A percentile compares a stretch with the other conserved stretches of the same genome.
Conservation (phyloP, 2,329 filamentous ascomycete species). For the Paraphoma chrysanthemicola region DNA sequence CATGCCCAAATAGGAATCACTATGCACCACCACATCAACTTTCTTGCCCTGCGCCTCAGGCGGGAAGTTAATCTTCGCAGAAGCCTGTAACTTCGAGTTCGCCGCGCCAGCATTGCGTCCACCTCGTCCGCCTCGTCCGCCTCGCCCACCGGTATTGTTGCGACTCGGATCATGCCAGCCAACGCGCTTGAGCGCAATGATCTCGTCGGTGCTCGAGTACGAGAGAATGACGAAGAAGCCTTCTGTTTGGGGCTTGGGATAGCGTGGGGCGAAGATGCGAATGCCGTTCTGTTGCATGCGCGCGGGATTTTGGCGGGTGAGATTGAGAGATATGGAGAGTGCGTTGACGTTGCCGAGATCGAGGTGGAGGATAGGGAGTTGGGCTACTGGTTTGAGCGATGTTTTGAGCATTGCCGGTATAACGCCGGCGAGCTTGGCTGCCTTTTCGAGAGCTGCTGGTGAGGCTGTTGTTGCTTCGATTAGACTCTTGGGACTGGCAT, state of each 20-base stretch:
- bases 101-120: slow-evolving; percentile 20
- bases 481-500: slow-evolving; percentile 43
- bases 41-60: slow-evolving; percentile 61
- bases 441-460: slow-evolving; percentile 39
- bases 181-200: slow-evolving; percentile 85
- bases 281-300: slow-evolving; percentile 57
- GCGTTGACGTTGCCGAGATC: slow-evolving; percentile 67
- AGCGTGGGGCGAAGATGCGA: slow-evolving; percentile 83
- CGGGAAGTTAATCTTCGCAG: slow-evolving; percentile 67
- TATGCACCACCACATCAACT: slow-evolving; percentile 78
- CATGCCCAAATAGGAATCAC: slow-evolving; percentile 87
- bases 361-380: slow-evolving; percentile 74
- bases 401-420: slow-evolving; percentile 52
- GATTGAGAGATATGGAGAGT: slow-evolving; percentile 65
- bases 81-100: slow-evolving; percentile 57
- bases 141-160: not conserved
- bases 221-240: slow-evolving; percentile 88
- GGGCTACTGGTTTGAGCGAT: slow-evolving; percentile 66
- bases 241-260: slow-evolving; percentile 93
- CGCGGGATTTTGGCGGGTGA: slow-evolving; percentile 71
- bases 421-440: slow-evolving; percentile 59
- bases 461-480: slow-evolving; percentile 46
- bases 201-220: slow-evolving; percentile 71
- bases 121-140: slow-evolving; percentile 11
- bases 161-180: slow-evolving; percentile 66